Conservation (phyloP, 2,329 filamentous ascomycete species). For the Venturia asperata region DNA sequence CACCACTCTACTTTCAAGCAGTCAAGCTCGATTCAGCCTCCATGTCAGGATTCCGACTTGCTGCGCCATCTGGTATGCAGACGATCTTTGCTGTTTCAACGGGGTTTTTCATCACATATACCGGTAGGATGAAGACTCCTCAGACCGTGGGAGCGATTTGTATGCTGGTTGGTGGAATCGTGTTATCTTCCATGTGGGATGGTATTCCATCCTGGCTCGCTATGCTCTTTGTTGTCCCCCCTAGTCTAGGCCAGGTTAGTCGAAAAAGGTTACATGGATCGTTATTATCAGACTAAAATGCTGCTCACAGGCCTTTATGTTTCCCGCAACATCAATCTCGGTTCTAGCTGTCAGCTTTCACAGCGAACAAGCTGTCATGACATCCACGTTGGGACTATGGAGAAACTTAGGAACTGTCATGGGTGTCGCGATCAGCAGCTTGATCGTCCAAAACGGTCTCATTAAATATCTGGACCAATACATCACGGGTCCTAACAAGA, state of each 20-base stretch:
- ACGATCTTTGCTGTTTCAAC: slow-evolving; percentile 36
- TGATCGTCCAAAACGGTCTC: slow-evolving; percentile 67
- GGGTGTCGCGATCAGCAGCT: slow-evolving; percentile 63
- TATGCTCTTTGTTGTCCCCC: slow-evolving; percentile 35
- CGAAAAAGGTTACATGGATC: too few species aligned
- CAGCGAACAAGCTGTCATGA: slow-evolving; percentile 44
- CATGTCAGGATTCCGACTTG: slow-evolving; percentile 63
- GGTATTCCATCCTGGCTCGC: slow-evolving; percentile 36
- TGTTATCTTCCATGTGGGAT: slow-evolving; percentile 32
- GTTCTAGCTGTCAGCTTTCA: slow-evolving; percentile 38
- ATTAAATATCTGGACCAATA: slow-evolving; percentile 50
- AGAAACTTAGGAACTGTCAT: slow-evolving; percentile 64
- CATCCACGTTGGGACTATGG: slow-evolving; percentile 64
- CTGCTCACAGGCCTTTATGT: slow-evolving; percentile 29
- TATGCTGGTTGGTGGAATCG: slow-evolving; percentile 33
- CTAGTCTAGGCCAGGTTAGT: slow-evolving; percentile 32
- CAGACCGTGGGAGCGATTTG: slow-evolving; percentile 34
- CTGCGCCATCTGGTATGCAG: slow-evolving; percentile 51
- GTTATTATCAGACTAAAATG: neutral
- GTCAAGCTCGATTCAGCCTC: slow-evolving; percentile 54
- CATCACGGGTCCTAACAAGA: slow-evolving; percentile 54
- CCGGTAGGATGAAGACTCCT: slow-evolving; percentile 37
- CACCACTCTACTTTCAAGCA: slow-evolving; percentile 58
- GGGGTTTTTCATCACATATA: slow-evolving; percentile 40
- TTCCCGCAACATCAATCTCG: slow-evolving; percentile 37